Evolutionary conservation across 495 filamentous ascomycete species (phyloP).

Genomic region (Stereocaulon alpinum): DNA sequence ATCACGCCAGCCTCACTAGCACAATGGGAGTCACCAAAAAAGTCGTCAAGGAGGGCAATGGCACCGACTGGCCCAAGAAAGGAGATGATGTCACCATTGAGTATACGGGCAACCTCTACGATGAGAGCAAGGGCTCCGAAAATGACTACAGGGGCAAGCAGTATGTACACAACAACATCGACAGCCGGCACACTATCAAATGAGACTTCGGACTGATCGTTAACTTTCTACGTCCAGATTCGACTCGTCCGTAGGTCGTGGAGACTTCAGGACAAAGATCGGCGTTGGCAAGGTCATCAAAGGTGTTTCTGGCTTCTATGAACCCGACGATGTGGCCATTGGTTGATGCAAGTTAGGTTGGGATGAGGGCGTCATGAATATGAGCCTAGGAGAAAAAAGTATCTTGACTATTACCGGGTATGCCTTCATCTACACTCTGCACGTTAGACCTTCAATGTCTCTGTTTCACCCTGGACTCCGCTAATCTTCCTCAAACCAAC

Average conservation of each 20-base stretch:
- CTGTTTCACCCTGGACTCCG: conserved; percentile 1
- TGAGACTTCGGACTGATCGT: conserved; percentile 2
- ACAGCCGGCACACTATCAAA: neutral
- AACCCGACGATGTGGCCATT: neutral
- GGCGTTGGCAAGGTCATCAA: conserved; percentile 69
- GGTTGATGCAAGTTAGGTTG: conserved; percentile 48
- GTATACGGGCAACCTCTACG: conserved; percentile 76
- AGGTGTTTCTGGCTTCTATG: conserved; percentile 37
- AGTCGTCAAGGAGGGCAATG: conserved; percentile 39
- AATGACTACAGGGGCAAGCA: conserved; percentile 40
- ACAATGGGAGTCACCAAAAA: conserved; percentile 48
- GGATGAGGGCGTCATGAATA: conserved; percentile 73
- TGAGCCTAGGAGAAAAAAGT: conserved; percentile 74
- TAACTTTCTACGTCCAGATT: conserved; percentile 44
- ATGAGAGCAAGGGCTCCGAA: conserved; percentile 35
- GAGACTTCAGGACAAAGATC: conserved; percentile 56
- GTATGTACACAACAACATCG: conserved; percentile 27
- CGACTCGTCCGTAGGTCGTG: conserved; percentile 61
- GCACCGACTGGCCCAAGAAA: conserved; percentile 41
- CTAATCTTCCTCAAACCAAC: conserved; percentile 23
- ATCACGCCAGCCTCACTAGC: conserved; percentile 3
- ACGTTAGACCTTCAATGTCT: neutral
- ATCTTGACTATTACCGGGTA: conserved; percentile 68
- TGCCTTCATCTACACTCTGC: conserved; percentile 22
- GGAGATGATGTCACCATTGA: conserved; percentile 67